A percentile compares a stretch with the other conserved stretches of the same genome.
Evolutionary conservation across 2,329 filamentous ascomycete species (phyloP).

Genomic region (Cytospora paraplurivora): DNA sequence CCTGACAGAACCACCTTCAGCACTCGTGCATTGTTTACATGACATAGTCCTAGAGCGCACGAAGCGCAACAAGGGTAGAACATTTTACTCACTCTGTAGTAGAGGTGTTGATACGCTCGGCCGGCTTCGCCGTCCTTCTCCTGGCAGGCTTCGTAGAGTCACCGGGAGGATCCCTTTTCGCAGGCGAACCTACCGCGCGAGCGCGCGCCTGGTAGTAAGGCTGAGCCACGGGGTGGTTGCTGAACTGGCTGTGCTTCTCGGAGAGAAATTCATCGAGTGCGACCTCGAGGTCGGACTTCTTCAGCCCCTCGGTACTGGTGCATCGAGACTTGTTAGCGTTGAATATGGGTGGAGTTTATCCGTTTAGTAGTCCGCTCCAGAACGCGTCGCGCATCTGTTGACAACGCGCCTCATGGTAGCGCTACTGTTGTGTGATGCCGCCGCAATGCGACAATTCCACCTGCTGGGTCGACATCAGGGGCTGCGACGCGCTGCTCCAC

Average conservation of each 20-base stretch:
- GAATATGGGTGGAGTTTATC: neutral
- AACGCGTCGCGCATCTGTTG: neutral
- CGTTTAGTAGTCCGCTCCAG: neutral
- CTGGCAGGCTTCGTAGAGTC: constrained; percentile 48
- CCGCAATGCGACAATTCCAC: constrained; percentile 13
- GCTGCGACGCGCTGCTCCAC: neutral
- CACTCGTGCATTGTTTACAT: constrained; percentile 14
- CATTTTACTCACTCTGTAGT: constrained; percentile 45
- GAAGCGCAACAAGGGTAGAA: constrained; percentile 9
- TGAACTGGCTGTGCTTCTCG: constrained; percentile 66
- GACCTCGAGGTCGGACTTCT: constrained; percentile 78
- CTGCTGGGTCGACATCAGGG: neutral
- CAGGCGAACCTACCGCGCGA: constrained; percentile 59
- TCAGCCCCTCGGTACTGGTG: constrained; percentile 66
- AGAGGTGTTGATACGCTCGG: constrained; percentile 44
- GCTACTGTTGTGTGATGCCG: neutral
- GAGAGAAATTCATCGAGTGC: constrained; percentile 74
- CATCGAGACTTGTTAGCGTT: constrained; percentile 31
- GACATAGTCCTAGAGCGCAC: neutral
- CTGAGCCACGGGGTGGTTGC: constrained; percentile 63
- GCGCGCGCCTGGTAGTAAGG: constrained; percentile 76
- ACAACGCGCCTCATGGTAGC: neutral
- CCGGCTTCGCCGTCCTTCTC: constrained; percentile 48
- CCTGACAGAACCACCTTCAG: constrained; percentile 30
- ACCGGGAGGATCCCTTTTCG: constrained; percentile 57